These are phyloP conservation scores for Linanthus parryae DNA, from an alignment of 148 eudicot genomes.

Conservation along the genomic window DNA sequence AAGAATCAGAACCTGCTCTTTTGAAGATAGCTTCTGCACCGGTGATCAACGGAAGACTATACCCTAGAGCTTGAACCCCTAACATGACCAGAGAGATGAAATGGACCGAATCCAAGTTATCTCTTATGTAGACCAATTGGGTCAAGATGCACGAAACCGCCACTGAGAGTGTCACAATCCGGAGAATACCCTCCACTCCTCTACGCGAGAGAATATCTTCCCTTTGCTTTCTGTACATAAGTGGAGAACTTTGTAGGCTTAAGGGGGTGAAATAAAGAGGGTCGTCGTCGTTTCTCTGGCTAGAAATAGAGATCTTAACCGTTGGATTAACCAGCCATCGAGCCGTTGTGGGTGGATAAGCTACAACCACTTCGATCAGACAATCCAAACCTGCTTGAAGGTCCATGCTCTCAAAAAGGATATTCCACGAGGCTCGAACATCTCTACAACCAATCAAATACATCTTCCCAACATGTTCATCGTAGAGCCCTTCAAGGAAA, in stretches of 20 bases:
- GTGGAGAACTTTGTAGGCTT: conserved; percentile 59
- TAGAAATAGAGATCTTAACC: conserved; percentile 57
- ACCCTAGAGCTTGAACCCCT: conserved; percentile 85
- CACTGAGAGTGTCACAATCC: conserved; percentile 57
- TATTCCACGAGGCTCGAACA: conserved; percentile 63
- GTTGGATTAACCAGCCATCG: conserved; percentile 75
- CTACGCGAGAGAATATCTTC: conserved; percentile 67
- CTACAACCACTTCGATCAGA: conserved; percentile 47
- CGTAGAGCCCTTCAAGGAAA: conserved; percentile 81
- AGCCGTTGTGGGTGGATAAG: conserved; percentile 77
- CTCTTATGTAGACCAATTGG: conserved; percentile 48
- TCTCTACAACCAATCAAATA: conserved; percentile 82
- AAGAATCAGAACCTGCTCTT: conserved; percentile 25
- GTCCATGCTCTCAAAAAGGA: conserved; percentile 49
- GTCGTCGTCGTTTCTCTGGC: conserved; percentile 73
- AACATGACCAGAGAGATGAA: conserved; percentile 81
- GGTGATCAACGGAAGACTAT: conserved; percentile 59
- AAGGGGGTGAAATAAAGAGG: conserved; percentile 57
- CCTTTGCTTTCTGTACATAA: conserved; percentile 67
- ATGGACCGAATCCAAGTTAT: conserved; percentile 46
- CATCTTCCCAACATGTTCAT: conserved; percentile 73
- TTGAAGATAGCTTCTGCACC: conserved; percentile 51
- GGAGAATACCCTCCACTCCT: conserved; percentile 68
- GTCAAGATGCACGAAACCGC: conserved; percentile 56
- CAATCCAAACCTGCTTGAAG: conserved; percentile 80